Conservation (phyloP, 1,284 basidiomycete genomes). For the Cystobasidium pallidum region DNA sequence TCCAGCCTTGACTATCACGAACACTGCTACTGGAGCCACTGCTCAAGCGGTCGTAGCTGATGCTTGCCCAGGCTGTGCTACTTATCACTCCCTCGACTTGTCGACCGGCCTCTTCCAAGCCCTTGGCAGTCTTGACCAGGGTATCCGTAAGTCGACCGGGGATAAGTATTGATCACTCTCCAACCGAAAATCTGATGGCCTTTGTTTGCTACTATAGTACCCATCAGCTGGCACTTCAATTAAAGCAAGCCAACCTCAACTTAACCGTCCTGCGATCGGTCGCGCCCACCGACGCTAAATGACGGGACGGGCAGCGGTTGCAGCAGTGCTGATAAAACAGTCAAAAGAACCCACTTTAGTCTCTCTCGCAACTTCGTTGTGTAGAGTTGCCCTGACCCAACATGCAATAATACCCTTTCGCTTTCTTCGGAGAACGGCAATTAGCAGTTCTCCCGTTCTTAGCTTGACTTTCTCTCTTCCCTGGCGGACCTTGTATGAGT, state of each 20-base stretch:
- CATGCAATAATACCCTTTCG: background rate
- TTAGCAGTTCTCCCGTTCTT: background rate
- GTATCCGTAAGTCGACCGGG: slow-evolving; percentile 22
- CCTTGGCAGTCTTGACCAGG: slow-evolving; percentile 61
- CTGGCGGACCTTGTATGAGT: slow-evolving; percentile 17
- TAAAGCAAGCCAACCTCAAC: background rate
- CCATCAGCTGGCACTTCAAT: slow-evolving; percentile 44
- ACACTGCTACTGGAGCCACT: slow-evolving; percentile 59
- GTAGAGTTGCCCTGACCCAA: background rate
- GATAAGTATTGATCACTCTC: background rate
- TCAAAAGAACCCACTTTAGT: background rate
- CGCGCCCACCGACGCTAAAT: background rate
- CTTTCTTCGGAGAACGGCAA: background rate
- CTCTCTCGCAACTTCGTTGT: background rate
- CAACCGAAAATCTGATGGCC: background rate
- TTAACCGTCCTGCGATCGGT: background rate
- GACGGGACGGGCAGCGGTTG: background rate
- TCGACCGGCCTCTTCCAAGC: slow-evolving; percentile 70
- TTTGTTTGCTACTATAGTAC: slow-evolving; percentile 12
- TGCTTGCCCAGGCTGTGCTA: slow-evolving; percentile 80
- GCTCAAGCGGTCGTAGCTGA: slow-evolving; percentile 58
- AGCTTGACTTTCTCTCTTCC: background rate
- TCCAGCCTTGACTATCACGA: slow-evolving; percentile 65
- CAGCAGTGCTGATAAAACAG: background rate
- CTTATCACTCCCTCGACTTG: slow-evolving; percentile 63